Evolutionary conservation across 306 rosid species (phyloP), one percentile per base, ranked within the genome.

Genomic region (Pyrus pyrifolia): DNA sequence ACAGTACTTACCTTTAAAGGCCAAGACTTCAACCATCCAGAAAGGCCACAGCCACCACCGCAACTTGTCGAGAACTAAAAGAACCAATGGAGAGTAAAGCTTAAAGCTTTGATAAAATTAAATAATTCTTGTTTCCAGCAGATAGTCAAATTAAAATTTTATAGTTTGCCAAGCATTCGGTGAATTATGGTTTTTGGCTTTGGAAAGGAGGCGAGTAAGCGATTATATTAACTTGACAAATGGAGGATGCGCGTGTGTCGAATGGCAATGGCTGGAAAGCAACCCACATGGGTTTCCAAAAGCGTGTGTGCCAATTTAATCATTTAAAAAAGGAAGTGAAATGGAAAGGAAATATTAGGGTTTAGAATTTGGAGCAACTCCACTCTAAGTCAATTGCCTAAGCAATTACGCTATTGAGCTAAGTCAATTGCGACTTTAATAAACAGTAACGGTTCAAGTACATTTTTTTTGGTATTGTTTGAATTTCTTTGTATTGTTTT

Each of bases 261-360:
- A 35, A 35, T 55, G 86, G 73, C 42, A 51, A 79, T 70, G 85
- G 83, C 33, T 77, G 77, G 88, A 78, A 76, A 60, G 88, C 86
- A 80, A 45, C 80, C 82, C 91, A 87, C 89, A 88, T 87, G 93
- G 83, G 81, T 42, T 81, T 73, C 76, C 68, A 74, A 85, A 83
- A 68, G 76, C 81, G 83, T 67, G 84, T 77, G 81, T 21, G 13
- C 46, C 53, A 52, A 70, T 66, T 67, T 69, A 55, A 74, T 51
- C 49, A 66, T 61, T 40, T n/a, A 17, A 52, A 38, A 40, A 17
- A 22, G 40, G 33, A 15, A 49, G 14, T 0, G 53, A 55, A 12
- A 55, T 25, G 21, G 8, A 17, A 49, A 15, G 21, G 21, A 49
- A 49, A 46, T 5, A 49, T 49, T 49, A 49, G 19, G 53, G 53